Evolutionary conservation across 1,139 yeast species (phyloP).

Genomic region (Scheffersomyces titani): DNA sequence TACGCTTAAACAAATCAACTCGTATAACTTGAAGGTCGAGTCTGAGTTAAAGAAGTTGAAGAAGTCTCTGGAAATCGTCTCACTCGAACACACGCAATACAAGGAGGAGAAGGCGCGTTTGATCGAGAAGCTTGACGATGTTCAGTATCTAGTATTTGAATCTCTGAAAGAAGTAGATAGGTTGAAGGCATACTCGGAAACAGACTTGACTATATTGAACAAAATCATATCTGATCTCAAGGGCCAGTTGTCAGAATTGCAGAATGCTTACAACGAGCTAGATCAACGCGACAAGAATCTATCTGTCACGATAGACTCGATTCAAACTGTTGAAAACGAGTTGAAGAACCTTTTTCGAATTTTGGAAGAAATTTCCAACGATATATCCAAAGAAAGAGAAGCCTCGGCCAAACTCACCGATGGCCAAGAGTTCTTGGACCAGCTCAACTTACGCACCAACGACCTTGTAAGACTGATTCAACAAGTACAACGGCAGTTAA

Average conservation of each 20-base stretch:
- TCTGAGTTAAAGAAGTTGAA: constrained; percentile 63
- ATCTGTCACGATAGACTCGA: constrained; percentile 58
- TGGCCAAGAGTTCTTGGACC: constrained; percentile 50
- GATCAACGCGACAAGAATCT: constrained; percentile 55
- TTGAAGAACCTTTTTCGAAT: constrained; percentile 51
- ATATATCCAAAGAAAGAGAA: constrained; percentile 48
- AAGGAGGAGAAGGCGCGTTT: constrained; percentile 61
- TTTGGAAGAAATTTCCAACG: constrained; percentile 60
- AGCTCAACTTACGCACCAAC: constrained; percentile 22
- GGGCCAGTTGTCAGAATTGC: constrained; percentile 37
- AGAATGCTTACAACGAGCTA: constrained; percentile 37
- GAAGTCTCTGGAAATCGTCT: constrained; percentile 60
- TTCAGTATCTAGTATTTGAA: constrained; percentile 54
- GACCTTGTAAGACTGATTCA: constrained; percentile 53
- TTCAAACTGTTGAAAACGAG: constrained; percentile 57
- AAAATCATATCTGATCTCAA: constrained; percentile 59
- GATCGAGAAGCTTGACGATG: constrained; percentile 57
- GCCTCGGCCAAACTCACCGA: constrained; percentile 40
- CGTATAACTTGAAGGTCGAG: constrained; percentile 62
- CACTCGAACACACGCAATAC: constrained; percentile 67
- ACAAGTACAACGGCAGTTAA: constrained; percentile 54
- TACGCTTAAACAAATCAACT: constrained; percentile 49
- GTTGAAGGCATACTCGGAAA: constrained; percentile 59
- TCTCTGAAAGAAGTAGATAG: constrained; percentile 60
- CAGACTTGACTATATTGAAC: constrained; percentile 59